A percentile compares a stretch with the other conserved stretches of the same genome.
phyloP scores from a whole-genome alignment of 2,329 filamentous ascomycete genomes.

The Fusarium anthophilum region DNA sequence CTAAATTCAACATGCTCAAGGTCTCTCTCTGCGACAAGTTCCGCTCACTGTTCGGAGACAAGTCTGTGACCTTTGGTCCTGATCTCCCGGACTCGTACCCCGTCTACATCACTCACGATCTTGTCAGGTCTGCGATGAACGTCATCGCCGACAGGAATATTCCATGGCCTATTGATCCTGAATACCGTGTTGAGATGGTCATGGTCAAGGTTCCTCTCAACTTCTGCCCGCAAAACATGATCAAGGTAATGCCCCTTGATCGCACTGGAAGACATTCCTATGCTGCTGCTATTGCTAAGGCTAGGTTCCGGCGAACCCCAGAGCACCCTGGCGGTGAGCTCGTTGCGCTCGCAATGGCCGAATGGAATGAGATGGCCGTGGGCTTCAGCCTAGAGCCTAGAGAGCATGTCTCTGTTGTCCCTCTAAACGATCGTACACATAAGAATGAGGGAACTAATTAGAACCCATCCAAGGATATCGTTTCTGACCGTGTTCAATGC shows the following conservation, averaged over 20 bases:
- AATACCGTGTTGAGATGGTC: neutral
- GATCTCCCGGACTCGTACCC: slow-evolving; percentile 1
- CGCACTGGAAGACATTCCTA: neutral
- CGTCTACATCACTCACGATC: slow-evolving; percentile 6
- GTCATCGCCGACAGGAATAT: neutral
- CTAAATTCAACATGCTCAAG: neutral
- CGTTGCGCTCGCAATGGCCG: neutral
- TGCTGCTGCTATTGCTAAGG: neutral
- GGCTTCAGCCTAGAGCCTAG: neutral
- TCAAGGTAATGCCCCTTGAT: neutral
- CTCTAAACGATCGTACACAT: neutral
- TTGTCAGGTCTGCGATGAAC: neutral
- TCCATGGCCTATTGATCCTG: neutral
- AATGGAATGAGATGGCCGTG: neutral
- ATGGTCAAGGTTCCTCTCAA: slow-evolving; percentile 1
- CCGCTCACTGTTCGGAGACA: neutral
- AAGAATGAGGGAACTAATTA: neutral
- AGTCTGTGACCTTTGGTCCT: neutral
- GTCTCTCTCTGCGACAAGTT: neutral
- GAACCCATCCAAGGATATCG: neutral
- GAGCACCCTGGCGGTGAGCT: slow-evolving; percentile 18
- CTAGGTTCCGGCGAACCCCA: slow-evolving; percentile 12
- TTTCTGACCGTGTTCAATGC: neutral
- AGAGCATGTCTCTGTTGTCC: slow-evolving; percentile 1
- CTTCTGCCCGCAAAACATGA: neutral